These are phyloP conservation scores for Strobilomyces dryophilus DNA, from an alignment of 768 basidiomycete species.

Conservation along the genomic window DNA sequence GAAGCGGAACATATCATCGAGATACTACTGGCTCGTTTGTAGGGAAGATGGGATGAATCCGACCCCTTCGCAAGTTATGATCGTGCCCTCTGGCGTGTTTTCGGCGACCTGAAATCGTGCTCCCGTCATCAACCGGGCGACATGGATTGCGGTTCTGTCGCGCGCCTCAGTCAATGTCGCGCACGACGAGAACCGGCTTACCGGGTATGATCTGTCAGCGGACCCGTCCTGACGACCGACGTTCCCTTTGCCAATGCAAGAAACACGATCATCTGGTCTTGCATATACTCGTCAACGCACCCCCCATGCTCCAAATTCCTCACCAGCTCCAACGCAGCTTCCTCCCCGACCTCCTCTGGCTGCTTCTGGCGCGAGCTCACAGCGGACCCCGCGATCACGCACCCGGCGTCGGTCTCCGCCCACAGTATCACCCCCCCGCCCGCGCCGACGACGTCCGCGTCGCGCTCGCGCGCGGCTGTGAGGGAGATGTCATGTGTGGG, in stretches of 20 bases:
- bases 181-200: constrained; percentile 18
- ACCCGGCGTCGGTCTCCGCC: constrained; percentile 69
- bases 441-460: constrained; percentile 46
- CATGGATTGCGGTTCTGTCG: constrained; percentile 62
- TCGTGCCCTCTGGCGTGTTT: constrained; percentile 34
- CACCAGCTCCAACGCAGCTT: constrained; percentile 57
- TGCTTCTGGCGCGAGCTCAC: constrained; percentile 50
- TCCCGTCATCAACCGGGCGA: constrained; percentile 63
- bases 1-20: constrained; percentile 4
- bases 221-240: constrained; percentile 54
- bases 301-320: constrained; percentile 59
- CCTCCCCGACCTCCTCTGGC: constrained; percentile 48
- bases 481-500: constrained; percentile 27
- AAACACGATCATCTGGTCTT: constrained; percentile 79
- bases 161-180: neutral
- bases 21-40: neutral
- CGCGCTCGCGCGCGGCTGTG: constrained; percentile 43
- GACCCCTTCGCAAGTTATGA: constrained; percentile 62
- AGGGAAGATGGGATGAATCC: constrained; percentile 38
- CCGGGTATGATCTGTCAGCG: constrained; percentile 67
- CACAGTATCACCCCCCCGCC: constrained; percentile 73
- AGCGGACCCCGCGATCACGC: constrained; percentile 65
- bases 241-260: constrained; percentile 67
- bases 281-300: constrained; percentile 65
- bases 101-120: constrained; percentile 58